Evolutionary conservation across 768 basidiomycete species (phyloP).

Genomic region (Suillus americanus): DNA sequence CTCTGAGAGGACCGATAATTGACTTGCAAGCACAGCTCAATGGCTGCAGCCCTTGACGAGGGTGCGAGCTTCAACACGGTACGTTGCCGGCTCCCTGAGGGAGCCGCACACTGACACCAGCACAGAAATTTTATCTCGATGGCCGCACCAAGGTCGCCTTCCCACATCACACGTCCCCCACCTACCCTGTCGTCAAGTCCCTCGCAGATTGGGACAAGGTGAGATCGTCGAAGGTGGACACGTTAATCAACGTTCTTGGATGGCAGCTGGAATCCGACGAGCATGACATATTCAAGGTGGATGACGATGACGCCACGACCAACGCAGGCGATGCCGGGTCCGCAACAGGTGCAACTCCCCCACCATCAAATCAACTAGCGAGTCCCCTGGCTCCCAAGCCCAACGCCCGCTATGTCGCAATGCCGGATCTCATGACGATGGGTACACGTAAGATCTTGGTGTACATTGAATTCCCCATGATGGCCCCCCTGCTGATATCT

Average conservation of each 20-base stretch:
- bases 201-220: neutral
- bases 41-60: neutral
- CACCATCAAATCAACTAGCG: too few species aligned
- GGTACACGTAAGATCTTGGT: neutral
- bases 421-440: neutral
- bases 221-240: neutral
- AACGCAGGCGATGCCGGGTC: too few species aligned
- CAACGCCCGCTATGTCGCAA: neutral
- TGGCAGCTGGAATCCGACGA: neutral
- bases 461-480: constrained; percentile 2
- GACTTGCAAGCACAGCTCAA: neutral
- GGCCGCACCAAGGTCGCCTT: constrained; percentile 1
- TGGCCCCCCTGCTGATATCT: neutral
- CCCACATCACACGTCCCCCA: neutral
- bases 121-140: neutral
- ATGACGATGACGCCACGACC: neutral
- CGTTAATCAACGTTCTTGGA: fast-evolving
- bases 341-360: too few species aligned
- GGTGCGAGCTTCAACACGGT: neutral
- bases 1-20: neutral
- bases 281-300: neutral
- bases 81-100: neutral
- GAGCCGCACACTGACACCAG: neutral
- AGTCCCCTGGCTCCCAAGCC: neutral
- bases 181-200: neutral